Conservation (phyloP, 768 basidiomycete genomes). For the Strobilomyces echinocephalus region DNA sequence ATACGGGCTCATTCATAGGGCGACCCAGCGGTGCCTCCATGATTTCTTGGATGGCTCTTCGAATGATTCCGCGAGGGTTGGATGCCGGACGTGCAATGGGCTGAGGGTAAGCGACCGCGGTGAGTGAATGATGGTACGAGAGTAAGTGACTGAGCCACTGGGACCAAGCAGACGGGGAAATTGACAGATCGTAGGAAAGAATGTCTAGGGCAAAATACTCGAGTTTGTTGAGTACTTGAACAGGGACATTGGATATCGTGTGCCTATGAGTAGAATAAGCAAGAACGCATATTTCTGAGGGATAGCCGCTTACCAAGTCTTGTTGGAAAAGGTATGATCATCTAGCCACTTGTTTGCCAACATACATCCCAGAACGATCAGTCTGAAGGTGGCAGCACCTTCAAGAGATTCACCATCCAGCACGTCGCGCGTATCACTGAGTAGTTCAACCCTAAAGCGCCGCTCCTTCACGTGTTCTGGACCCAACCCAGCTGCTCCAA, state of each 20-base stretch:
- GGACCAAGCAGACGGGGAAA: conserved; percentile 60
- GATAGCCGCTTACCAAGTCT: conserved; percentile 62
- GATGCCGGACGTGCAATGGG: conserved; percentile 75
- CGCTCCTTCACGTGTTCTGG: conserved; percentile 54
- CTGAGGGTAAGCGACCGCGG: conserved; percentile 57
- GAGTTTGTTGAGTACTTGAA: conserved; percentile 63
- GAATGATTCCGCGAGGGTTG: conserved; percentile 65
- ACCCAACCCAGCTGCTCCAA: conserved; percentile 48
- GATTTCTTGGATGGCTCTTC: conserved; percentile 66
- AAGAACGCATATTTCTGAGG: background rate
- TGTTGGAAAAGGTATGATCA: conserved; percentile 86
- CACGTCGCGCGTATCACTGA: conserved; percentile 45
- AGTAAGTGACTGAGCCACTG: conserved; percentile 66
- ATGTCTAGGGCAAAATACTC: conserved; percentile 69
- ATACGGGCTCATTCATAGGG: conserved; percentile 50
- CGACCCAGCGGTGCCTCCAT: conserved; percentile 43
- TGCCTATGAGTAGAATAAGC: conserved; percentile 47
- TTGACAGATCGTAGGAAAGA: conserved; percentile 65
- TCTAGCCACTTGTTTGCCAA: conserved; percentile 86
- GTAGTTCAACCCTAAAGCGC: conserved; percentile 58
- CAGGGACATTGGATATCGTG: conserved; percentile 71
- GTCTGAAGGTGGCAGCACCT: conserved; percentile 61
- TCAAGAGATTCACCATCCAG: conserved; percentile 48
- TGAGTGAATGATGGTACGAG: conserved; percentile 59
- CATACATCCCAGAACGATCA: conserved; percentile 79